Evolutionary conservation across 768 basidiomycete species (phyloP).

Genomic region (Coprinopsis sp.): DNA sequence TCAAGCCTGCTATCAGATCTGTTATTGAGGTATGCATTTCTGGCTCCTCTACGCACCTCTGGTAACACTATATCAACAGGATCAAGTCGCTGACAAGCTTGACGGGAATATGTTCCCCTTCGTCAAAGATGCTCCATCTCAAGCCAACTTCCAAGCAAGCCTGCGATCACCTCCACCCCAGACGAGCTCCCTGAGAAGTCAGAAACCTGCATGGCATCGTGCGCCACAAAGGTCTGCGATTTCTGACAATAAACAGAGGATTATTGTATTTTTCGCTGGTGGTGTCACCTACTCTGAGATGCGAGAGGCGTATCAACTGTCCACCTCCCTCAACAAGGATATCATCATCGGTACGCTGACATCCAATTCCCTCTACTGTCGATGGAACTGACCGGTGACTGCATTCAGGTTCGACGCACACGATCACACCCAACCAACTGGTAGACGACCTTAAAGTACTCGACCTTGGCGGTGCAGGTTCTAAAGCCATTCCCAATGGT

Average conservation of each 20-base stretch:
- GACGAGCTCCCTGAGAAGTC: slow-evolving; percentile 77
- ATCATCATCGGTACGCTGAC: slow-evolving; percentile 84
- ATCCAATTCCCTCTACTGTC: neutral
- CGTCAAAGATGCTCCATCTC: slow-evolving; percentile 71
- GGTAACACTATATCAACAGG: slow-evolving; percentile 41
- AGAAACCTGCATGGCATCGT: slow-evolving; percentile 87
- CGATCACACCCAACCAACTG: slow-evolving; percentile 77
- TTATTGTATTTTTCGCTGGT: slow-evolving; percentile 89
- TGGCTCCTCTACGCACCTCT: neutral
- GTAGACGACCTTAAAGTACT: slow-evolving; percentile 84
- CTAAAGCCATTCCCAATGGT: slow-evolving; percentile 66
- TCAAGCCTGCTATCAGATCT: slow-evolving; percentile 74
- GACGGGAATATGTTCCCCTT: slow-evolving; percentile 85
- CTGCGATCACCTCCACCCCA: slow-evolving; percentile 51
- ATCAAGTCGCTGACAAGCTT: slow-evolving; percentile 74
- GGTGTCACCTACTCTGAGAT: slow-evolving; percentile 97
- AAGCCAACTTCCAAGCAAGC: slow-evolving; percentile 39
- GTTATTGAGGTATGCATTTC: slow-evolving; percentile 67
- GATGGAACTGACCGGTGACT: neutral
- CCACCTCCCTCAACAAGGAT: slow-evolving; percentile 74
- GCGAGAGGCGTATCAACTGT: slow-evolving; percentile 79
- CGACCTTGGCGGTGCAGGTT: slow-evolving; percentile 84
- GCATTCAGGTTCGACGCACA: slow-evolving; percentile 79
- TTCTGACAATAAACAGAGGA: slow-evolving; percentile 60
- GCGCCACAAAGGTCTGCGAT: slow-evolving; percentile 49